Evolutionary conservation across 495 filamentous ascomycete genomes (phyloP).

Genomic region (Neurospora sp.): DNA sequence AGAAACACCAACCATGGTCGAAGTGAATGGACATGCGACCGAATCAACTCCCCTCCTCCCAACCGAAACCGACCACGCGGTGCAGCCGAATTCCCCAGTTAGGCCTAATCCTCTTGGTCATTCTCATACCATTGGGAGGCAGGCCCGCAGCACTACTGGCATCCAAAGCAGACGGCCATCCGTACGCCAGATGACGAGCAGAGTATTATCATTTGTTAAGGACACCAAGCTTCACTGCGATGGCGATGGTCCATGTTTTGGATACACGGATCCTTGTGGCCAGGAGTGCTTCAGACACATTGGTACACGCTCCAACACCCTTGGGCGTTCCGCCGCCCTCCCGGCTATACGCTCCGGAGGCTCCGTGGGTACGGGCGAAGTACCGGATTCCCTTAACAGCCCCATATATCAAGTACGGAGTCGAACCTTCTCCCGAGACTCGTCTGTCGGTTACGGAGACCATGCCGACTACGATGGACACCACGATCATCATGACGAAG

Average conservation of each 20-base stretch:
- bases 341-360: constrained; percentile 1
- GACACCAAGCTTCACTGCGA: constrained; percentile 62
- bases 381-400: neutral
- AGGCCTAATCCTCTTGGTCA: constrained; percentile 4
- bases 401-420: neutral
- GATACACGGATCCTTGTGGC: constrained; percentile 77
- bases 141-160: neutral
- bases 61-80: neutral
- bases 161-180: constrained; percentile 31
- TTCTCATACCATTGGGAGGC: neutral
- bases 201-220: constrained; percentile 54
- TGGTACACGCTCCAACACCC: constrained; percentile 13
- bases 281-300: constrained; percentile 63
- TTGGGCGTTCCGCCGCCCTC: constrained; percentile 15
- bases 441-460: neutral
- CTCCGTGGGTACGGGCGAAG: neutral
- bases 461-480: constrained; percentile 1
- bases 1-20: constrained; percentile 11
- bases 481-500: constrained; percentile 10
- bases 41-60: constrained; percentile 24
- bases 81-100: neutral
- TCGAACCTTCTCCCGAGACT: neutral
- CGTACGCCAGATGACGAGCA: constrained; percentile 33
- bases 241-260: constrained; percentile 66
- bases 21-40: constrained; percentile 9